phyloP scores from a whole-genome alignment of 1,139 yeast genomes.

The Entelexis sorbosivorans region DNA sequence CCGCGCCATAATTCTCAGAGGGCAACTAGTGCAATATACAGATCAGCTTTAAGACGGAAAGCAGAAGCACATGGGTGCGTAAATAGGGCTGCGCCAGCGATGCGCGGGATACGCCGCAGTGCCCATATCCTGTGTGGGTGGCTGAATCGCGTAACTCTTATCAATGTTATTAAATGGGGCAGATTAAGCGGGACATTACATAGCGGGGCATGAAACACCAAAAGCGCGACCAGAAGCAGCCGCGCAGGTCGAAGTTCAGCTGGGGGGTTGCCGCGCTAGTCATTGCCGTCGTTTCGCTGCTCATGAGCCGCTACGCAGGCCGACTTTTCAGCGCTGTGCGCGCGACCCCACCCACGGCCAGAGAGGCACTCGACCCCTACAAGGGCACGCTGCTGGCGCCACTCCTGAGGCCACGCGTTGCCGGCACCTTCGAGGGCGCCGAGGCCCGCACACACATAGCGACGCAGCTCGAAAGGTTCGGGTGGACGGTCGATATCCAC shows the following conservation, averaged over 20 bases:
- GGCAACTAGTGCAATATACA: no score
- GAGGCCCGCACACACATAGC: constrained; percentile 34
- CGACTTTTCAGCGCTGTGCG: neutral
- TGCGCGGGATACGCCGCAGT: neutral
- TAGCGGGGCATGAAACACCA: neutral
- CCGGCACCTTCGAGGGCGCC: constrained; percentile 38
- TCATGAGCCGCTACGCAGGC: neutral
- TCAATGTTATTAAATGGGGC: neutral
- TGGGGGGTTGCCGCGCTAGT: neutral
- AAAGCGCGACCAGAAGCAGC: neutral
- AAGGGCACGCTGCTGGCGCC: constrained; percentile 21
- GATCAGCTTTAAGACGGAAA: no score
- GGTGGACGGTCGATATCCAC: constrained; percentile 32
- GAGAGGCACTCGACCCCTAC: constrained; percentile 15
- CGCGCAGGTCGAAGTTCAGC: neutral
- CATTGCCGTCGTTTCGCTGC: neutral
- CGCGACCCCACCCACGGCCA: neutral
- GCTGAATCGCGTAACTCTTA: neutral
- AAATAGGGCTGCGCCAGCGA: no score
- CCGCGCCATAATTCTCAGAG: no score
- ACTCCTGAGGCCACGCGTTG: constrained; percentile 30
- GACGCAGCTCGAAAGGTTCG: constrained; percentile 24
- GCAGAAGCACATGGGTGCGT: no score
- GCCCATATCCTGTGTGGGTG: neutral
- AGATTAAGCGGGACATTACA: neutral